A percentile compares a stretch with the other conserved stretches of the same genome.
Evolutionary conservation across 129 eudicot genomes (phyloP).

Genomic region (Flaveria bidentis): DNA sequence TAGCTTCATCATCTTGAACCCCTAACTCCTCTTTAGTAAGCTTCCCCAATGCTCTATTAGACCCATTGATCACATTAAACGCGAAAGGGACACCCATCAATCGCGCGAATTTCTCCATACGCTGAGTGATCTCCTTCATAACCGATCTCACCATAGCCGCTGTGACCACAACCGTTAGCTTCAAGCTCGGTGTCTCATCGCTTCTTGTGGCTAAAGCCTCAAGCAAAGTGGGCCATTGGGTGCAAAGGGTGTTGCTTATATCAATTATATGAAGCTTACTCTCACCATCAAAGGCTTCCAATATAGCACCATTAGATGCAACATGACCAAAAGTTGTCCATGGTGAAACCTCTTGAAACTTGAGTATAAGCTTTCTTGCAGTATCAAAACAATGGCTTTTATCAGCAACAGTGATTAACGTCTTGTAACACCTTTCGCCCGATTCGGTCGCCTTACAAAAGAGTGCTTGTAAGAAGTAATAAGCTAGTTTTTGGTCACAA

Average conservation of each 20-base stretch:
- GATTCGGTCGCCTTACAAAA: conserved; percentile 74
- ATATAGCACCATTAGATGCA: conserved; percentile 86
- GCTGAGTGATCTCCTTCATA: conserved; percentile 69
- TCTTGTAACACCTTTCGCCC: conserved; percentile 64
- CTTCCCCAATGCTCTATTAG: conserved; percentile 43
- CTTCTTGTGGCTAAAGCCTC: conserved; percentile 79
- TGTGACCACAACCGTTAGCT: conserved; percentile 70
- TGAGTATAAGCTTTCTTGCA: conserved; percentile 59
- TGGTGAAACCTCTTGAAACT: conserved; percentile 89
- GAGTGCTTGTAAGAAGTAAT: conserved; percentile 79
- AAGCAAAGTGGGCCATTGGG: conserved; percentile 91
- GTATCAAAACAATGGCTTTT: conserved; percentile 70
- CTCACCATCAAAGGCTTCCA: conserved; percentile 86
- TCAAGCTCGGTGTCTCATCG: conserved; percentile 73
- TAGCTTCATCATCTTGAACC: conserved; percentile 66
- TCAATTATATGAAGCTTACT: conserved; percentile 76
- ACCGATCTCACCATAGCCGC: conserved; percentile 46
- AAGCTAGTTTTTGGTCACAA: conserved; percentile 78
- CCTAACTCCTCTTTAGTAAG: conserved; percentile 53
- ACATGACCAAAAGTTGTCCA: conserved; percentile 97
- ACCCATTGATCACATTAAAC: conserved; percentile 56
- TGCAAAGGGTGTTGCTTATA: conserved; percentile 80
- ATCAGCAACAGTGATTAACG: conserved; percentile 59
- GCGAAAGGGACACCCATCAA: conserved; percentile 93
- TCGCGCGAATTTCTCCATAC: conserved; percentile 91